These are phyloP conservation scores for Fusarium anguioides DNA, from an alignment of 2,329 filamentous ascomycete species.

Conservation along the genomic window DNA sequence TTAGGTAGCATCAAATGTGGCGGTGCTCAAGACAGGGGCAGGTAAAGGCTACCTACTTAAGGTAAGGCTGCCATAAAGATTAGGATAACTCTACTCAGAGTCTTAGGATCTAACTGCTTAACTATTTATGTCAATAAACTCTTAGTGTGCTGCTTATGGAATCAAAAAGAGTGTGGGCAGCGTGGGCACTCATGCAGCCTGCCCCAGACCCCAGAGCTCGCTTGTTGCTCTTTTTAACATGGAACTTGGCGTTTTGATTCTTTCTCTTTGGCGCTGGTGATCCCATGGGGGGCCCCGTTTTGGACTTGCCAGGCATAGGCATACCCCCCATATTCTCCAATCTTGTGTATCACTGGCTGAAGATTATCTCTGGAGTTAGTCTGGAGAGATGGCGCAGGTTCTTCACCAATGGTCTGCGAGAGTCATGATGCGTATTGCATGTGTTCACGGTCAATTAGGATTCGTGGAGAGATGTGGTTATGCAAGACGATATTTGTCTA, in stretches of 20 bases:
- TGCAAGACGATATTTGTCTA: not conserved
- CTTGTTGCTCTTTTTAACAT: slow-evolving; percentile 8
- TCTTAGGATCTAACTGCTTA: no score
- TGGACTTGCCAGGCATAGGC: slow-evolving; percentile 18
- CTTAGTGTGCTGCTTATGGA: slow-evolving; percentile 1
- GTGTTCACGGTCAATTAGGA: not conserved
- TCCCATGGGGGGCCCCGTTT: slow-evolving; percentile 31
- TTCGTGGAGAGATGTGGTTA: not conserved
- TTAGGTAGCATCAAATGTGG: slow-evolving; percentile 7
- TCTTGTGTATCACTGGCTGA: slow-evolving; percentile 31
- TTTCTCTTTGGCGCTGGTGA: slow-evolving; percentile 21
- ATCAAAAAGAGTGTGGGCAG: slow-evolving; percentile 17
- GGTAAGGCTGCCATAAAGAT: no score
- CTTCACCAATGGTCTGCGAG: slow-evolving; percentile 1
- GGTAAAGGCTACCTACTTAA: no score
- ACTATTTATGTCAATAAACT: no score
- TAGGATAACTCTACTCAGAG: no score
- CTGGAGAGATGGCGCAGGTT: slow-evolving; percentile 14
- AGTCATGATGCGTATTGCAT: not conserved
- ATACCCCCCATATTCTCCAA: slow-evolving; percentile 31
- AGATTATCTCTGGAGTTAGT: slow-evolving; percentile 17
- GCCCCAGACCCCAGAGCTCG: slow-evolving; percentile 14
- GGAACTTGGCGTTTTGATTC: slow-evolving; percentile 10
- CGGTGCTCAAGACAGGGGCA: slow-evolving; percentile 33
- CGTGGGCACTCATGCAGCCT: slow-evolving; percentile 30